Base-by-base conservation (phyloP, 106 monocot species). In the Platanthera zijinensis region DNA sequence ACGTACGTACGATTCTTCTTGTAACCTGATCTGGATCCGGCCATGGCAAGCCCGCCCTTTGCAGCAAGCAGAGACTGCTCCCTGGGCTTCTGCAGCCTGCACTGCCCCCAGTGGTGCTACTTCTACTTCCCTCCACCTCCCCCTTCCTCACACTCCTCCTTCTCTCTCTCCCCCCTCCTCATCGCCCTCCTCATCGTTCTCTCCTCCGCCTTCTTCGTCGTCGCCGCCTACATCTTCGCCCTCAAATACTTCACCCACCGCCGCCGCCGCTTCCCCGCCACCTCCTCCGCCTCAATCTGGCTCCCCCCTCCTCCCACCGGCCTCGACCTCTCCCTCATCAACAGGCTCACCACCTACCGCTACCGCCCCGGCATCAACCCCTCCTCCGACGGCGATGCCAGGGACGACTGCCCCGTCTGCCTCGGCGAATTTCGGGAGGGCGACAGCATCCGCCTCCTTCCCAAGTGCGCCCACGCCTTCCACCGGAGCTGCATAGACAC, bases 181-280 rank as follows among this genome's bases (percentile, higher is more conserved):
- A 92, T 99, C 76, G 86, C 88, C 70, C 86, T 99, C 86, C 92
- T 94, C 78, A 90, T 89, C 17, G 76, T 94, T 77, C 87, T 91
- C 57, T 85, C 87, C 22, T 76, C 81, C 52, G 88, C 90, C 61
- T 75, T 94, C 79, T 84, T 94, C 70, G 77, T 94, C 47, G 71
- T 89, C 77, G 70, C 64, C 72, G 92, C 88, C 86, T 92, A 94
- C 89, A 63, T 86, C 84, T 64, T 94, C 76, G 69, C 90, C 82
- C 83, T 89, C 79, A 81, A 79, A 51, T 91, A 84, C 86, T 89
- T 90, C 81, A 82, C 83, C 32, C 30, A 68, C 74, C 62, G 78
- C 14, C 68, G 80, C 28, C 66, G 77, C 4, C 61, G 14, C 28
- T 17, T 46, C 10, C 45, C 9, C 18, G 4, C 45, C 69, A 25